These are phyloP conservation scores for Apiospora marii DNA, from an alignment of 2,329 filamentous ascomycete species.

Conservation along the genomic window DNA sequence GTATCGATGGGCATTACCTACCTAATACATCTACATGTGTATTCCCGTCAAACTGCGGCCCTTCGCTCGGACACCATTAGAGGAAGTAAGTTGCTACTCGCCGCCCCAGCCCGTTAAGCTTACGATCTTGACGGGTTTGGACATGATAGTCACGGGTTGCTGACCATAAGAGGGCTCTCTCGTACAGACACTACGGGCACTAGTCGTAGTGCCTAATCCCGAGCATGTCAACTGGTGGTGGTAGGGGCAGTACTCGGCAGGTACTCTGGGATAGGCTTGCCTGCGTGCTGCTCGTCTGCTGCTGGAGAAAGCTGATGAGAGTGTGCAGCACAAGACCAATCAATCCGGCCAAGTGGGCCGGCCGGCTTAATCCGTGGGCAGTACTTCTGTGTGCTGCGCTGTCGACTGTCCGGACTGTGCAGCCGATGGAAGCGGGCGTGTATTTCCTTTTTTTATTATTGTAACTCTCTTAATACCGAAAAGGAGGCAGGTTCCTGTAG, in stretches of 20 bases:
- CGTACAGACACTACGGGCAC: constrained; percentile 16
- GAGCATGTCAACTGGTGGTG: not conserved
- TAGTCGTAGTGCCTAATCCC: constrained; percentile 11
- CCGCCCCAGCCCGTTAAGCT: constrained; percentile 15
- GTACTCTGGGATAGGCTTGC: constrained; percentile 20
- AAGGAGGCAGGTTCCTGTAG: not conserved
- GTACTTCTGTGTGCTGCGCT: not conserved
- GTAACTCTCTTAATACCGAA: not conserved
- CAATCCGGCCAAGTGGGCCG: constrained; percentile 9
- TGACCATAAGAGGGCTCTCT: constrained; percentile 10
- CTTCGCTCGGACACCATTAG: not conserved
- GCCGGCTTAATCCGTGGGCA: constrained; percentile 15
- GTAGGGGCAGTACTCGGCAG: not conserved
- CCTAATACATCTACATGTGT: not conserved
- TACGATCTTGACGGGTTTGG: constrained; percentile 15
- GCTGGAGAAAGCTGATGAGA: constrained; percentile 17
- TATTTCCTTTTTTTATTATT: not conserved
- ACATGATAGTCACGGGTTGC: constrained; percentile 19
- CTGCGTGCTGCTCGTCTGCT: not conserved
- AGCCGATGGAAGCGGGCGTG: constrained; percentile 1
- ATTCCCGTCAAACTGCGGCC: constrained; percentile 1
- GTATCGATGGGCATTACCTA: not conserved
- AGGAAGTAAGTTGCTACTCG: constrained; percentile 9
- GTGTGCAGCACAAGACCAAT: constrained; percentile 7
- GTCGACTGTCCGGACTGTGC: not conserved